Base-by-base conservation (phyloP, 1,284 basidiomycete species). In the Leccinum subfulvum region DNA sequence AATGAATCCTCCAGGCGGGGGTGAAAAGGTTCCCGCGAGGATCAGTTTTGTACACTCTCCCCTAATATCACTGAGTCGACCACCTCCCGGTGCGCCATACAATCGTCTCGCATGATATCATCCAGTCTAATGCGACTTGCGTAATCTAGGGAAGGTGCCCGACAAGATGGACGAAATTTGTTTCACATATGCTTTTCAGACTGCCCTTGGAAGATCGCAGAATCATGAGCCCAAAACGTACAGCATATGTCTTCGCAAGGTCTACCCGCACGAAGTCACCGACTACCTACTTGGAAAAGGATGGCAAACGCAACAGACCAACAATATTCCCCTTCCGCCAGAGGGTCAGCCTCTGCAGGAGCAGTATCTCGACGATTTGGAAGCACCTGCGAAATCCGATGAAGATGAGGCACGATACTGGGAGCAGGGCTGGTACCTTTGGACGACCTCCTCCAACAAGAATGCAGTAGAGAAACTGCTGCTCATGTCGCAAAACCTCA, bases 401-500 rank as follows among this genome's bases (percentile, higher is more conserved):
- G 73, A 77, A 58, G 75, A 79, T 14, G 77, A 77, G 33, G 82
- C 62, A n/a, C 71, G 80, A 65, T 80, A 82, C 68, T 92, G 90
- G 90, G 80, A 89, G 59, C 84, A 87, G 68, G 89, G 90, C 2
- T 88, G 83, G 82, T 92, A 92, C 69, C 67, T 92, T 47, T 91
- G 89, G 89, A 81, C 82, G 56, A 83, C 82, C 26, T 80, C 80
- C 62, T 84, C 80, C 59, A 78, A 79, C 44, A 79, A 78, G 73
- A 83, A 81, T 11, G 79, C 82, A 11, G 78, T 82, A 66, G 82
- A 88, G 70, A 86, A 84, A 69, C 72, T 86, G 60, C 75, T 82
- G 26, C 77, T 80, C 59, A 90, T 91, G 88, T 79, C 77, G 69
- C 70, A 78, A 58, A 81, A 82, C 65, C 75, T 91, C 51, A 78